These are phyloP conservation scores for Microsporum ferrugineum DNA, from an alignment of 2,329 filamentous ascomycete species.

Conservation along the genomic window DNA sequence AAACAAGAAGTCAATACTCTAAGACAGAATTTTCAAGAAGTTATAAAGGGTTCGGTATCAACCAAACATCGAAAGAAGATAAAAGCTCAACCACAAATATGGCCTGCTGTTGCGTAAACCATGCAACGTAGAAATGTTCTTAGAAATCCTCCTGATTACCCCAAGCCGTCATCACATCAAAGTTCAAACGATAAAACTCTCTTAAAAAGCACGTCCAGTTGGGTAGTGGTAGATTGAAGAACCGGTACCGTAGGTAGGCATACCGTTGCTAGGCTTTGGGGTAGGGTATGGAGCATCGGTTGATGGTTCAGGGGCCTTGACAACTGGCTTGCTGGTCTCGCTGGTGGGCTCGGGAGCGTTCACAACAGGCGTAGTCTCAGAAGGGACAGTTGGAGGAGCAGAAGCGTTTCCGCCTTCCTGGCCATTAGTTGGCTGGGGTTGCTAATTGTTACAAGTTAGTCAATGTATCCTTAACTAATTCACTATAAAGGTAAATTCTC, in stretches of 20 bases:
- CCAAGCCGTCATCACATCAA: neutral
- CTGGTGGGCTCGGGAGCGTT: neutral
- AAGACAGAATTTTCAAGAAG: neutral
- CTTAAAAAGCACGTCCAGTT: neutral
- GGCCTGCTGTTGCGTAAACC: neutral
- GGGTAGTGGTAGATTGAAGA: neutral
- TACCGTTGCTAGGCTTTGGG: neutral
- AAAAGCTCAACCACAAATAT: neutral
- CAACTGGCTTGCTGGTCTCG: neutral
- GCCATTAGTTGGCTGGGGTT: neutral
- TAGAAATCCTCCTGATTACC: neutral
- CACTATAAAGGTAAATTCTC: neutral
- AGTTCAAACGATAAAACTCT: neutral
- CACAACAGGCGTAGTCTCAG: neutral
- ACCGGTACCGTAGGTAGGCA: neutral
- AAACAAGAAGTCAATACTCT: neutral
- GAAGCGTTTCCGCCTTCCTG: neutral
- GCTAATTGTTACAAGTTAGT: neutral
- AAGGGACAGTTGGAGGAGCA: neutral
- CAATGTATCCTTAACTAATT: neutral
- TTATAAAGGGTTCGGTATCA: neutral
- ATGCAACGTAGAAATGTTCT: neutral
- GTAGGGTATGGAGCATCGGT: neutral
- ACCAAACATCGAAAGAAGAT: neutral
- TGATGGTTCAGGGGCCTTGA: neutral